These are phyloP conservation scores for Entonaema liquescens DNA, from an alignment of 495 filamentous ascomycete species.

Conservation along the genomic window DNA sequence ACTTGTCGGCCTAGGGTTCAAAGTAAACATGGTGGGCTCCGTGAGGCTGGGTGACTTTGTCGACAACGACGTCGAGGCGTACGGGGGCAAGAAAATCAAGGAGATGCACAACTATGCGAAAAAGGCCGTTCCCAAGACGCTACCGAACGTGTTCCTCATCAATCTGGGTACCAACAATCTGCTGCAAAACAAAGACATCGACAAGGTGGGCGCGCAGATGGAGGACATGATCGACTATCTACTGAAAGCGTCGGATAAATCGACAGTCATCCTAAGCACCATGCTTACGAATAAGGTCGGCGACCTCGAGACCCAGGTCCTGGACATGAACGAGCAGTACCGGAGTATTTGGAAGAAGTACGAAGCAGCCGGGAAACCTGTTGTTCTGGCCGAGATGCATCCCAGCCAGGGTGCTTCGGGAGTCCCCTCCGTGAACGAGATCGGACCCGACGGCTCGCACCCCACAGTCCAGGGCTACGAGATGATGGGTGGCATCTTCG, in stretches of 20 bases:
- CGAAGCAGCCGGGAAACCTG: slow-evolving; percentile 27
- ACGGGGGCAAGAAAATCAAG: slow-evolving; percentile 44
- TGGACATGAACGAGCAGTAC: slow-evolving; percentile 47
- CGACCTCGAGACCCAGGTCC: slow-evolving; percentile 38
- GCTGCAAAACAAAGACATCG: slow-evolving; percentile 31
- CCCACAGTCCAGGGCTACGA: slow-evolving; percentile 53
- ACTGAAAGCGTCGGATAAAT: slow-evolving; percentile 22
- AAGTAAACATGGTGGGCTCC: slow-evolving; percentile 47
- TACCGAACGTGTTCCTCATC: slow-evolving; percentile 50
- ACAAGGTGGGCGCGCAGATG: slow-evolving; percentile 37
- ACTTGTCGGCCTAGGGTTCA: slow-evolving; percentile 37
- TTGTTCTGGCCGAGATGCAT: slow-evolving; percentile 39
- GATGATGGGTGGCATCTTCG: slow-evolving; percentile 53
- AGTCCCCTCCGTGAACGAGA: slow-evolving; percentile 23
- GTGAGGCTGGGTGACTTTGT: slow-evolving; percentile 45
- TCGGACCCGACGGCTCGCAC: slow-evolving; percentile 44
- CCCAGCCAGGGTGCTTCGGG: slow-evolving; percentile 25
- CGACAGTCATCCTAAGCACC: slow-evolving; percentile 39
- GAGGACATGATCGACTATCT: slow-evolving; percentile 32
- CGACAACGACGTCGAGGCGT: slow-evolving; percentile 49
- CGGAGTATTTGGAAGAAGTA: slow-evolving; percentile 32
- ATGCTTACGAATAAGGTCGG: slow-evolving; percentile 41
- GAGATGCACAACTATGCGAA: slow-evolving; percentile 43
- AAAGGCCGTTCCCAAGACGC: slow-evolving; percentile 33
- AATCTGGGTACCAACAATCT: slow-evolving; percentile 51